Evolutionary conservation across 805 yeast genomes (phyloP).

Genomic region (Candida koratica): DNA sequence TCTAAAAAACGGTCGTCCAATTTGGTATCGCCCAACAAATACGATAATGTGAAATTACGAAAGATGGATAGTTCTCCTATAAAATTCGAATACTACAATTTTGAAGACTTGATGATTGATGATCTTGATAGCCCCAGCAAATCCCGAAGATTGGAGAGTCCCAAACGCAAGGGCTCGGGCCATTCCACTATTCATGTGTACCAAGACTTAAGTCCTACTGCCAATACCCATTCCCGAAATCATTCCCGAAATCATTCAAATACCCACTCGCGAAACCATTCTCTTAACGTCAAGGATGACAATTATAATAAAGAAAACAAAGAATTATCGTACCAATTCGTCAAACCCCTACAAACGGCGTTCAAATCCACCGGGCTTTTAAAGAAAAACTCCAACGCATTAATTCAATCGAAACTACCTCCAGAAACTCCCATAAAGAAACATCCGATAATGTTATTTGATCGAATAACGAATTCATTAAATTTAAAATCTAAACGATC

Average conservation of each 20-base stretch:
- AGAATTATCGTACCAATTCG: constrained; percentile 52
- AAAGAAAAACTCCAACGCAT: constrained; percentile 39
- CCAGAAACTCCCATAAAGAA: constrained; percentile 45
- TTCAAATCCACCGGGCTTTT: constrained; percentile 71
- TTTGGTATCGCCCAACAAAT: constrained; percentile 6
- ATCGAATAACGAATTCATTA: constrained; percentile 4
- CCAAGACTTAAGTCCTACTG: constrained; percentile 19
- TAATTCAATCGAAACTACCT: constrained; percentile 24
- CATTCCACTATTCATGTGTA: constrained; percentile 17
- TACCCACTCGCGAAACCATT: background rate
- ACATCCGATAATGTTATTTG: constrained; percentile 35
- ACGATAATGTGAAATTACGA: constrained; percentile 21
- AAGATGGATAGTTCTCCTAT: constrained; percentile 30
- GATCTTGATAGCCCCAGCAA: constrained; percentile 31
- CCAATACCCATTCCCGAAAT: constrained; percentile 1
- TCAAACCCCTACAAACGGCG: constrained; percentile 82
- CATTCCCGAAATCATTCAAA: background rate
- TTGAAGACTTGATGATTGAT: constrained; percentile 26
- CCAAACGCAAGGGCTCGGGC: constrained; percentile 28
- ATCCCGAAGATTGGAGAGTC: constrained; percentile 28
- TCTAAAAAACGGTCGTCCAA: constrained; percentile 9
- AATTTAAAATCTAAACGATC: constrained; percentile 1
- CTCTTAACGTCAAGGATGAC: constrained; percentile 20
- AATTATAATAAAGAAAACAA: constrained; percentile 41
- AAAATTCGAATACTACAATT: constrained; percentile 22